Percentiles rank a stretch among this genome's conserved stretches.
These are phyloP conservation scores for Erythrophleum ivorense DNA, from an alignment of 331 rosid species.

Conservation along the genomic window DNA sequence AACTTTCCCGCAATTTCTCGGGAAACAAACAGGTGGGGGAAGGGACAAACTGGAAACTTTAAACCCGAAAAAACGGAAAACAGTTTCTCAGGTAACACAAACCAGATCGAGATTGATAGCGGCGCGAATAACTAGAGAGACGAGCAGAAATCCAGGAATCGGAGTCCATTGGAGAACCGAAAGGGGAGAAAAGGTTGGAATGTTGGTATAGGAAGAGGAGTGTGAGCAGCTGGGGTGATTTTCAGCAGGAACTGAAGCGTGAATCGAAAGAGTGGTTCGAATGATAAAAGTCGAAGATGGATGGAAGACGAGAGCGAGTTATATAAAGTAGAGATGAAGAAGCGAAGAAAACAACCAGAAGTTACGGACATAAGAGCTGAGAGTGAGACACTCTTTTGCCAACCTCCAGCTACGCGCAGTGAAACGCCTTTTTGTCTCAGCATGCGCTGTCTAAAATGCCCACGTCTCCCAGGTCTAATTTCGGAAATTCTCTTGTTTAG, in stretches of 20 bases:
- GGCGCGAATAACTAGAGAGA: conserved; percentile 59
- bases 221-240: background rate
- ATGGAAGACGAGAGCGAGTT: background rate
- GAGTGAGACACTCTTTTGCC: background rate
- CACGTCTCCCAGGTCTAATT: too few relatives aligned
- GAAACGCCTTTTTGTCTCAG: background rate
- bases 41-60: background rate
- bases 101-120: conserved; percentile 81
- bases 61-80: background rate
- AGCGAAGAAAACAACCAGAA: background rate
- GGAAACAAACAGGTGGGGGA: conserved; percentile 3
- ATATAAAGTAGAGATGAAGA: conserved; percentile 12
- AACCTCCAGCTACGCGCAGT: background rate
- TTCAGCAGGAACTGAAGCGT: background rate
- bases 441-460: background rate
- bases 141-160: conserved; percentile 73
- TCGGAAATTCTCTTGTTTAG: background rate
- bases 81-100: background rate
- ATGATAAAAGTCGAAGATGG: conserved; percentile 36
- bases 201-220: background rate
- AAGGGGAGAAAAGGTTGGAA: background rate
- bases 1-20: background rate
- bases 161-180: conserved; percentile 75
- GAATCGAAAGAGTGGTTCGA: background rate
- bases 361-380: background rate